Evolutionary conservation across 495 filamentous ascomycete species (phyloP).

Genomic region (Cladorrhinum samala): DNA sequence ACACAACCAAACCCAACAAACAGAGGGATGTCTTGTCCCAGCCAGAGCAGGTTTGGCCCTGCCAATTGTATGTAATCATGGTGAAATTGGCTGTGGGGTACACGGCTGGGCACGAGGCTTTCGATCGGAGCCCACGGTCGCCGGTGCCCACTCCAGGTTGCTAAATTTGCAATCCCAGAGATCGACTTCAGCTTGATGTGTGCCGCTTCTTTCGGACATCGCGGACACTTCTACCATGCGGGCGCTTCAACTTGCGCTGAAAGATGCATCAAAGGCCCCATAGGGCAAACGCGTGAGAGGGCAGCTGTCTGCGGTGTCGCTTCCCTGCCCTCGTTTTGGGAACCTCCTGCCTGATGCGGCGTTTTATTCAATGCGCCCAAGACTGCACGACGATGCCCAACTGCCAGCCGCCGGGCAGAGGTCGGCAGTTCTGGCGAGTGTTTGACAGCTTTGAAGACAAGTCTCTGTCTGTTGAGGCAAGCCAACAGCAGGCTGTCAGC

Average conservation of each 20-base stretch:
- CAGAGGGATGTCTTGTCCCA: too few relatives aligned
- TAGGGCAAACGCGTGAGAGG: too few relatives aligned
- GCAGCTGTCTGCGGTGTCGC: too few relatives aligned
- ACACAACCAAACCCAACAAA: too few relatives aligned
- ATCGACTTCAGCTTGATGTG: constrained; percentile 23
- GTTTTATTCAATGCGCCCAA: background rate
- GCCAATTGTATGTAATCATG: constrained; percentile 9
- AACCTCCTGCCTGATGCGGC: background rate
- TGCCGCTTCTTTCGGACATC: constrained; percentile 16
- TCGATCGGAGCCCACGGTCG: constrained; percentile 12
- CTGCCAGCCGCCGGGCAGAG: constrained; percentile 4
- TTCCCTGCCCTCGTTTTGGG: background rate
- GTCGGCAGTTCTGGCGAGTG: constrained; percentile 8
- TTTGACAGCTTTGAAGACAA: background rate
- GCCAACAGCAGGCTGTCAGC: background rate
- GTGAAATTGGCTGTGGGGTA: constrained; percentile 27
- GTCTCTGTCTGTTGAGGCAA: background rate
- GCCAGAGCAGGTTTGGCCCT: background rate
- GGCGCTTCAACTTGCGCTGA: constrained; percentile 6
- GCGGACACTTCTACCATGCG: constrained; percentile 5
- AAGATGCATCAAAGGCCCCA: too few relatives aligned
- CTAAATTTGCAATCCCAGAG: constrained; percentile 24
- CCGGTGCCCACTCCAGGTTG: constrained; percentile 5
- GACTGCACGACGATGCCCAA: constrained; percentile 10
- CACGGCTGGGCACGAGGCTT: constrained; percentile 24